Evolutionary conservation across 148 eudicot genomes (phyloP).

Genomic region (Vaccinium darrowii): DNA sequence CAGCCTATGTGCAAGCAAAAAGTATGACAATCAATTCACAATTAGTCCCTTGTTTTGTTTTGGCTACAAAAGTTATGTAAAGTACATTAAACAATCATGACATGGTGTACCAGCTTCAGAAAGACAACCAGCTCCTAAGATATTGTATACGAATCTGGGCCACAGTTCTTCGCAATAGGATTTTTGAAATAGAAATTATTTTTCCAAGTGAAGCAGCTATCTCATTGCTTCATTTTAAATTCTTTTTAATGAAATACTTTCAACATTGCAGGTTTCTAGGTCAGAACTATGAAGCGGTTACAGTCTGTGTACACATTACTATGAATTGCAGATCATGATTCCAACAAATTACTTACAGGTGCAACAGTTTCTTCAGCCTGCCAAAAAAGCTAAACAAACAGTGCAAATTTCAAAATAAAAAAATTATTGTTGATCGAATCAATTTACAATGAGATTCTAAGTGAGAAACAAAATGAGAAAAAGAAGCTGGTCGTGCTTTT

Average conservation of each 20-base stretch:
- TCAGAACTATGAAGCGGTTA: background rate
- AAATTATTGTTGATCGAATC: background rate
- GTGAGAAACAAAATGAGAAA: background rate
- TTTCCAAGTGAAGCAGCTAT: background rate
- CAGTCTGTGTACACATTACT: background rate
- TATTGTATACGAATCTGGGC: background rate
- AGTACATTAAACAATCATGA: background rate
- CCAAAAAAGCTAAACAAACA: background rate
- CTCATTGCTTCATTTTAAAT: background rate
- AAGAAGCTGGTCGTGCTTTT: background rate
- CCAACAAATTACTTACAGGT: background rate
- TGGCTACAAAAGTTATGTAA: background rate
- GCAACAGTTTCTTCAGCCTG: background rate
- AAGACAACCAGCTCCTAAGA: background rate
- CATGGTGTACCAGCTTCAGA: background rate
- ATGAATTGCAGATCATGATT: background rate
- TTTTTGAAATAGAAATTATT: background rate
- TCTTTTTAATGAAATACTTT: background rate
- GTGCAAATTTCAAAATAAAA: background rate
- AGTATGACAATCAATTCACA: background rate
- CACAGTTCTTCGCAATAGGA: no score
- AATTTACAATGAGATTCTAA: background rate
- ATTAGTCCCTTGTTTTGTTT: background rate
- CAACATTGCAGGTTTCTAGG: background rate
- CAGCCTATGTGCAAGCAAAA: conserved; percentile 48